A percentile compares a stretch with the other conserved stretches of the same genome.
Evolutionary conservation across 306 rosid species (phyloP).

Genomic region (Casuarina glauca): DNA sequence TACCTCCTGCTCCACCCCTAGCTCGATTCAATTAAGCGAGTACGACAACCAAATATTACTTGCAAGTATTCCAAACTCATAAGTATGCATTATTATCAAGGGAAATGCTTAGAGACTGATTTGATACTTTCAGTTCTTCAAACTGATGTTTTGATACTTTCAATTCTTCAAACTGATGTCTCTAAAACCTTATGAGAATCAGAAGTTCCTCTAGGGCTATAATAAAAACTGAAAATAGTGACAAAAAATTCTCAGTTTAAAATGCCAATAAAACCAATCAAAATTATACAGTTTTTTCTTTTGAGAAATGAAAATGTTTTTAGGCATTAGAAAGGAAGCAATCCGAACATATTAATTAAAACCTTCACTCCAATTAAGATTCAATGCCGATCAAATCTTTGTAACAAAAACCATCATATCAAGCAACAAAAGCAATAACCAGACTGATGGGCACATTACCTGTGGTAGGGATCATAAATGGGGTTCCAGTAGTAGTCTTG

Average conservation of each 20-base stretch:
- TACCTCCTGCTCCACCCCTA: constrained; percentile 7
- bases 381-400: neutral
- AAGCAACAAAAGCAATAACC: neutral
- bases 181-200: neutral
- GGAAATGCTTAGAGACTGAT: neutral
- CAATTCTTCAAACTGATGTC: neutral
- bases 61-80: neutral
- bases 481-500: constrained; percentile 90
- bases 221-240: neutral
- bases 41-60: neutral
- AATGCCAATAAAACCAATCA: neutral
- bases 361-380: neutral
- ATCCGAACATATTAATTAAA: neutral
- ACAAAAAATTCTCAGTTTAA: neutral
- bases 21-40: neutral
- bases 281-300: neutral
- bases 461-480: constrained; percentile 93
- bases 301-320: neutral
- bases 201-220: neutral
- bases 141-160: neutral
- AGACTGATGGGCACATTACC: constrained; percentile 44
- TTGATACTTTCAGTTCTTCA: neutral
- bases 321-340: neutral
- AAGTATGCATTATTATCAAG: neutral
- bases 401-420: neutral